Evolutionary conservation across 2,329 filamentous ascomycete species (phyloP), one percentile per base, ranked within the genome.

Genomic region (Cytospora mali): DNA sequence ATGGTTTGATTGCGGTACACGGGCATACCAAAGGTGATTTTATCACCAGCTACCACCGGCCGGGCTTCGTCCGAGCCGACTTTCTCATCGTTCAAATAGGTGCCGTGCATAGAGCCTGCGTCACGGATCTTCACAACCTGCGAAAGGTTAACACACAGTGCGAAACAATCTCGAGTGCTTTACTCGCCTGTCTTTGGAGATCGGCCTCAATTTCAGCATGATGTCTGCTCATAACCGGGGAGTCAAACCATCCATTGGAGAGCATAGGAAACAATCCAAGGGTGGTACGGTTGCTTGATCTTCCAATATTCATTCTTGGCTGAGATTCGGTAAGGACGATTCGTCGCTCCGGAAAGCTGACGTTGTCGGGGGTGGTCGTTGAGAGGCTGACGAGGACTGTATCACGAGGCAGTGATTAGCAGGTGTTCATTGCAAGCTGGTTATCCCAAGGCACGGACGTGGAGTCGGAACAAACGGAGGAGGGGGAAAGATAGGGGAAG

Each of bases 221-320:
- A 13, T 84, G 72, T 51, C 89, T 81, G 27, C 88, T 91, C 79
- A 92, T 88, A 39, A 92, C 88, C 0, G 88, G 85, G 62, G 85
- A 89, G 67, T 91, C 84, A 63, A 91, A 89, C 80, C 81, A 91
- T 18, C 80, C 85, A 72, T 92, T 92, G 42, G 42, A 23, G 7
- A 55, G n/a, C 4, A 64, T 75, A 71, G 68, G 79, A 71, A 67
- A 67, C 10, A 75, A 69, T 3, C 53, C 58, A 55, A 66, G 23
- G 27, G 53, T 10, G 67, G 75, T 72, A 62, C 76, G 69, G 69
- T 76, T 80, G 66, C 79, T 81, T 39, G 78, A 77, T 28, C 80
- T 74, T 42, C 81, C 81, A 63, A 83, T 76, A 14, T 70, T 61
- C 23, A 76, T 62, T 3, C 64, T 66, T 2, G 71, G 67, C 9